phyloP scores from a whole-genome alignment of 1,284 basidiomycete genomes.

The Taiwanofungus camphoratus region DNA sequence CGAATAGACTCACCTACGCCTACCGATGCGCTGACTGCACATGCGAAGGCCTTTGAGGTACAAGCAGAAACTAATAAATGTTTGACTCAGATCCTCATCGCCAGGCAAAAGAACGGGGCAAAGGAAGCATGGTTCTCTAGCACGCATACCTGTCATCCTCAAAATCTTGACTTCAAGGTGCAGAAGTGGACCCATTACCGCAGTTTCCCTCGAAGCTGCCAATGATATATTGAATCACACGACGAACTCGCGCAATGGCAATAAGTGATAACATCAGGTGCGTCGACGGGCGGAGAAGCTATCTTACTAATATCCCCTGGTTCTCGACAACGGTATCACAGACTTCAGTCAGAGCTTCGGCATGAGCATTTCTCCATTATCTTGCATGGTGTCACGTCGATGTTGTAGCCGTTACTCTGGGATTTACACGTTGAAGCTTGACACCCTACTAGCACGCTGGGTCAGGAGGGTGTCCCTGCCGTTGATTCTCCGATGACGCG shows the following conservation, averaged over 20 bases:
- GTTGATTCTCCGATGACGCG: slow-evolving; percentile 29
- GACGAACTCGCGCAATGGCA: slow-evolving; percentile 62
- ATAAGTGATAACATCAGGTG: slow-evolving; percentile 56
- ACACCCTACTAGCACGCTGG: slow-evolving; percentile 43
- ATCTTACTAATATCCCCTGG: slow-evolving; percentile 66
- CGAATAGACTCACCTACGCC: no score
- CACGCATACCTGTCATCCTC: slow-evolving; percentile 64
- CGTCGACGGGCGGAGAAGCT: slow-evolving; percentile 67
- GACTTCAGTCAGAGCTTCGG: slow-evolving; percentile 71
- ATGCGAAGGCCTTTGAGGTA: slow-evolving; percentile 44
- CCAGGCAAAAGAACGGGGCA: slow-evolving; percentile 38
- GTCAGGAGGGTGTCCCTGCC: slow-evolving; percentile 41
- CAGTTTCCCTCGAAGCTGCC: slow-evolving; percentile 69
- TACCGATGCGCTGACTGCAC: slow-evolving; percentile 48
- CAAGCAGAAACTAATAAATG: no score
- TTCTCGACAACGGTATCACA: slow-evolving; percentile 63
- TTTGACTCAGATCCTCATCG: slow-evolving; percentile 50
- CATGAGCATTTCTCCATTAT: slow-evolving; percentile 42
- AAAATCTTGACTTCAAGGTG: slow-evolving; percentile 70
- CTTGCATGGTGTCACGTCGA: no score
- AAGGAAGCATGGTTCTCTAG: slow-evolving; percentile 41
- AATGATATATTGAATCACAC: slow-evolving; percentile 68
- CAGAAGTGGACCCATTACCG: slow-evolving; percentile 69
- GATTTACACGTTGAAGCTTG: slow-evolving; percentile 34
- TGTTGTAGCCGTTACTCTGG: slow-evolving; percentile 28